Base-by-base conservation (phyloP, 768 basidiomycete genomes). In the Flagelloscypha sp. region DNA sequence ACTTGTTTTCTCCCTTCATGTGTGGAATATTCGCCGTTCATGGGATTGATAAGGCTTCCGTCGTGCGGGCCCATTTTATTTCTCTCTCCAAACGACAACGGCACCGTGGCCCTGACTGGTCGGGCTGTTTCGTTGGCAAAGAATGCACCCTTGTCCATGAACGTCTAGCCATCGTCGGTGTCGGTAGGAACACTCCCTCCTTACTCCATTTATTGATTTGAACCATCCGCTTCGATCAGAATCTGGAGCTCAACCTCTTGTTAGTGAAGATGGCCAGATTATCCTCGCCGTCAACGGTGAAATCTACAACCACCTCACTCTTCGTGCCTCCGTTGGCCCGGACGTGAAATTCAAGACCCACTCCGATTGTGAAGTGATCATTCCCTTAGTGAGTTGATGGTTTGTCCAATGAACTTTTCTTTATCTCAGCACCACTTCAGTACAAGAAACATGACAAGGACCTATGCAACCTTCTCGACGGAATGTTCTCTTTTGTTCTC, bases 41-140 rank as follows among this genome's bases (percentile, higher is more conserved):
- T 51, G 83, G 84, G 46, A 58, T 90, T 40, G 68, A 82, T 43
- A 82, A 79, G 37, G 80, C 90, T 23, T 52, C 70, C 24, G 58
- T 61, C 16, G 81, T 82, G 47, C 72, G 93, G 43, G 66, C 80
- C 29, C 75, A 67, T 37, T 83, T 79, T 50, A 79, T 97, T 38
- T 81, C 87, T 3, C 72, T 86, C 48, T 90, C 90, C 8, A 95
- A 90, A 62, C 79, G 77, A 44, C 79, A 88, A 41, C 75, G 94
- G 34, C 93, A 95, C 55, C 80, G 93, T 44, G 95, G 95, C 10
- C 95, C 95, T 8, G 95, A 99, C 61, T 99, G 95, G 95, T 92
- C 89, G 10, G 95, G 95, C 19, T 94, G 88, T 62, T 83, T 78
- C 58, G 84, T 92, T 44, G 86, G 85, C 29, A 76, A 79, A 56